Base-by-base conservation (phyloP, 495 filamentous ascomycete species). In the Chlorociboria aeruginascens region DNA sequence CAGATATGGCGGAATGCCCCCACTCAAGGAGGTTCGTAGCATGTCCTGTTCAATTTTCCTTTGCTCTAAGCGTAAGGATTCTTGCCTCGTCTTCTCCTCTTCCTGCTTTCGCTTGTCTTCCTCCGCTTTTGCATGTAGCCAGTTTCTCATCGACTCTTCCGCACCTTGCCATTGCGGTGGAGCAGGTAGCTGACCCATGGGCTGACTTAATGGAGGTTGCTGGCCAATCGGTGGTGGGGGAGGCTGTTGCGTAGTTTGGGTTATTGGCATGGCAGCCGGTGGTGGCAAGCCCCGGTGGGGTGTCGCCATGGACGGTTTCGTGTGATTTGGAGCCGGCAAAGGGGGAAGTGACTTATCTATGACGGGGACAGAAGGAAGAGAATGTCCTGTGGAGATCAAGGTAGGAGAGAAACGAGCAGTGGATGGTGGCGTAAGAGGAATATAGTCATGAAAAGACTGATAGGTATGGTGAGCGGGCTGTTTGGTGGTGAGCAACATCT, bases 41-140 rank as follows among this genome's bases (percentile, higher is more conserved):
- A 98, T 94, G 43, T 81, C 78, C 60, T 85, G 78, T 61, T 97
- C 90, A 33, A 89, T 74, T 59, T 73, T 83, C 41, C 90, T 78
- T 62, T 86, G 85, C 61, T 96, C 90, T 38, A 94, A 64, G 38
- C 78, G 74, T 30, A 83, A 66, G 17, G 70, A 68, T 61, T 90
- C 89, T 60, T 95, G 89, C 45, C 79, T 75, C 17, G 86, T 94
- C 69, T 76, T 86, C 63, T 95, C 85, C 63, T 92, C 86, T 62
- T 96, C 89, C 62, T 90, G 85, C 59, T 70, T 85, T 56, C 83
- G 77, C 51, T 76, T 77, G 50, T 92, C 86, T 54, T 95, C 90
- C 64, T 96, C 90, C 2, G 78, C 71, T 66, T 85, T 93, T 11
- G 88, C 85, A 40, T 74, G 61, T 3, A 95, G 70, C 87, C 86